Evolutionary conservation across 2,329 filamentous ascomycete genomes (phyloP), one percentile per base, ranked within the genome.

Genomic region (Geosmithia flava): DNA sequence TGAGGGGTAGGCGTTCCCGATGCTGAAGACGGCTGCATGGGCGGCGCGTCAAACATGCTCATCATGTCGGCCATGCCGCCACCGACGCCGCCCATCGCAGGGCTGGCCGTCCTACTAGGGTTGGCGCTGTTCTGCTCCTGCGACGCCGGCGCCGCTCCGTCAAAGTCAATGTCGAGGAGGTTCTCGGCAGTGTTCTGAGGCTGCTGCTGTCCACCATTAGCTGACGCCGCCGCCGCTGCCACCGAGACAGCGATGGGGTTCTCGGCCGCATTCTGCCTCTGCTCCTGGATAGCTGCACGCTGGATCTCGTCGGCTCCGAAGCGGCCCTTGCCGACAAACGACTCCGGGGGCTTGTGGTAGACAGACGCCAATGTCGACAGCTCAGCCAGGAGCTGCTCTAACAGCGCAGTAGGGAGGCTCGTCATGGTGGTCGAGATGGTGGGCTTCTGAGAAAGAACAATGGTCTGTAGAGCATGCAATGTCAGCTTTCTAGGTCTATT

Each of bases 331-430:
- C 93, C 93, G 50, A 98, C 84, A 66, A 98, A 98, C n/a, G 91
- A 89, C 75, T 95, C 88, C 43, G 93, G 90, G 8, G 90, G 90
- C 69, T 95, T 97, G 78, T 98, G 93, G 68, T 98, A 98, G 20
- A 98, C 93, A 1, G 91, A 97, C 7, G 93, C 89, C 29, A 98
- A 78, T 10, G 93, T 96, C 13, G 91, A 97, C 30, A 98, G 79
- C 65, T 98, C 91, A 10, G 77, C 75, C 8, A 98, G 79, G n/a
- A 98, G 80, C 63, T 89, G 83, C 52, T 98, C 91, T 42, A 98
- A 77, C 7, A 98, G 75, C 33, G 82, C 74, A 5, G 85, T 78
- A 2, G 93, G 89, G 29, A 97, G 75, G 49, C 87, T 91, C 49
- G 87, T 87, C 69, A 98, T 96, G 23, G 93, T 98, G 20, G 89